Base-by-base conservation (phyloP, 129 eudicot species). In the Tagetes patula region DNA sequence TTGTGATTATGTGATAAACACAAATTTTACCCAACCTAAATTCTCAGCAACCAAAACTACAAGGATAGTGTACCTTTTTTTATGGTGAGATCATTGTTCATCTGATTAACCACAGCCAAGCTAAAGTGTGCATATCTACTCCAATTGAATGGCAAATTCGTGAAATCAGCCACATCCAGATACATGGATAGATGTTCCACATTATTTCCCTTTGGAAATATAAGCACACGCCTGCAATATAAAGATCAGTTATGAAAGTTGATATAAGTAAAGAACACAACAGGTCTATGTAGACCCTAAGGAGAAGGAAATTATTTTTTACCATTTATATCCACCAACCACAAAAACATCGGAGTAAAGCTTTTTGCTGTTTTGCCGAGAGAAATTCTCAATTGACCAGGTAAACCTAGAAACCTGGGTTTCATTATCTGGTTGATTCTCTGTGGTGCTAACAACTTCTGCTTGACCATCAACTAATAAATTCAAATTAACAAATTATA, bases 191-290 rank as follows among this genome's bases (percentile, higher is more conserved):
- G 75, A 74, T 79, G 79, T 36, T 93, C 96, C 81, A 87, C 96
- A 83, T 93, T 93, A 79, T 93, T 93, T 50, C 98, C 98, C 82
- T 90, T 89, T 0, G 98, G 98, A 76, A 93, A 89, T 45, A 90
- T 80, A 69, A 93, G 92, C 65, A 89, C 87, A 65, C 98, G 91
- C 98, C 98, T 93, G 87, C 71, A 27, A 55, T 48, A 59, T 40
- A 8, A 73, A 74, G 50, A 33, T 20, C 73, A 71, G 62, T 63
- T 78, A 49, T 65, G 39, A 53, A 56, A 55, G 73, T 77, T 13
- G 8, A 52, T 20, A 48, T 30, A 34, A 40, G 38, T 40, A 38
- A 64, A 64, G 33, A 71, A 42, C 43, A 62, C 32, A 39, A 20
- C 41, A 45, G 3, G 27, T 55, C 7, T 59, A 67, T 47, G 70